These are phyloP conservation scores for Hyphopichia pseudoburtonii DNA, from an alignment of 1,139 yeast genomes.

Conservation along the genomic window DNA sequence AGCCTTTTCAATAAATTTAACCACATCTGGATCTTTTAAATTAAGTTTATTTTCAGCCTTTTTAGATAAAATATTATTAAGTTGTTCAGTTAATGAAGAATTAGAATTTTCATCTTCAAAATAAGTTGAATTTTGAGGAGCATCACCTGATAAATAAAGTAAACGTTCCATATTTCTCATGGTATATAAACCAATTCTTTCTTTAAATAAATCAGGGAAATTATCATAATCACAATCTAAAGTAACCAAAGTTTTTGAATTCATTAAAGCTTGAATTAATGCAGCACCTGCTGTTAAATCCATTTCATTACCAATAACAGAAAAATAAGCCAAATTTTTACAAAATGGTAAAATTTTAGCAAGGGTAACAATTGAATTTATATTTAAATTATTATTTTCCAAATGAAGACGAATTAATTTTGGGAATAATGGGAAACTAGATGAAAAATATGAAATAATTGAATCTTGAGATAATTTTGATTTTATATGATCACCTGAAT, in stretches of 20 bases:
- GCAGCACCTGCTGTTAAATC: constrained; percentile 44
- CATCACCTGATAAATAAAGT: constrained; percentile 12
- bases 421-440: constrained; percentile 60
- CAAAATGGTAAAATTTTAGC: constrained; percentile 66
- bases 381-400: constrained; percentile 55
- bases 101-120: constrained; percentile 1
- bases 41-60: constrained; percentile 31
- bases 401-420: constrained; percentile 57
- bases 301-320: constrained; percentile 59
- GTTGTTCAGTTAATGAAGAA: constrained; percentile 36
- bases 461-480: constrained; percentile 16
- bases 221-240: constrained; percentile 40
- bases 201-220: constrained; percentile 47
- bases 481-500: neutral
- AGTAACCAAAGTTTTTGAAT: constrained; percentile 38
- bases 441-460: constrained; percentile 41
- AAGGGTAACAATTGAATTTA: constrained; percentile 49
- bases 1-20: constrained; percentile 45
- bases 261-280: constrained; percentile 41
- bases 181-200: constrained; percentile 62
- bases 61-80: constrained; percentile 30
- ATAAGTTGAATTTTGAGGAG: neutral
- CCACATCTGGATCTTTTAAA: constrained; percentile 28
- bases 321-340: constrained; percentile 54
- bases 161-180: constrained; percentile 68